These are phyloP conservation scores for Yamadazyma dendronema DNA, from an alignment of 1,139 yeast genomes.

Conservation along the genomic window DNA sequence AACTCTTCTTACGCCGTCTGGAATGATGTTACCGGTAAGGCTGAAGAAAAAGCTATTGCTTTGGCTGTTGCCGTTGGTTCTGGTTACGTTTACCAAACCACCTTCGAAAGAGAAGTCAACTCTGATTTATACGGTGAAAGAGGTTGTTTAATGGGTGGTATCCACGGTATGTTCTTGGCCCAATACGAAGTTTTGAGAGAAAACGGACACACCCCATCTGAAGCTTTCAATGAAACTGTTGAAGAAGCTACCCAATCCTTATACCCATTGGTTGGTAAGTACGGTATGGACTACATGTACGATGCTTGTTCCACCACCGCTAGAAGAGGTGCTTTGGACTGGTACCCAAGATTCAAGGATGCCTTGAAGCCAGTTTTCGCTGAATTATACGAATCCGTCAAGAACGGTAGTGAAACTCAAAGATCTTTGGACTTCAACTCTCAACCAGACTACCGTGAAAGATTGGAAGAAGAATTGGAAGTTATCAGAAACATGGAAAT, in stretches of 20 bases:
- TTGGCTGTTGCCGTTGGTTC: constrained; percentile 99
- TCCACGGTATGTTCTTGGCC: constrained; percentile 99
- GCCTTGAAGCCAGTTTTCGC: constrained; percentile 98
- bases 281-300: constrained; percentile 99
- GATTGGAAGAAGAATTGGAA: constrained; percentile 89
- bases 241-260: constrained; percentile 99
- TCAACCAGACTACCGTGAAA: constrained; percentile 95
- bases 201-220: constrained; percentile 99
- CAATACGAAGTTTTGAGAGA: constrained; percentile 99
- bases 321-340: constrained; percentile 99
- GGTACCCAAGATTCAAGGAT: constrained; percentile 99
- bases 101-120: constrained; percentile 98
- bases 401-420: constrained; percentile 95
- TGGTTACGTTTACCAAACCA: constrained; percentile 99
- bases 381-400: constrained; percentile 92
- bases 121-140: constrained; percentile 99
- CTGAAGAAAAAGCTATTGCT: constrained; percentile 98
- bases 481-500: constrained; percentile 95
- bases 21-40: constrained; percentile 99
- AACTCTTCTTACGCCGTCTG: constrained; percentile 99
- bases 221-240: constrained; percentile 99
- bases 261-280: constrained; percentile 97
- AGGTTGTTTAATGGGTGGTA: constrained; percentile 99
- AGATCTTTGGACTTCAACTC: constrained; percentile 98
- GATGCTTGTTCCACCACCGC: constrained; percentile 99